A percentile compares a stretch with the other conserved stretches of the same genome.
Evolutionary conservation across 2,329 filamentous ascomycete species (phyloP).

Genomic region (Celoporthe dispersa): DNA sequence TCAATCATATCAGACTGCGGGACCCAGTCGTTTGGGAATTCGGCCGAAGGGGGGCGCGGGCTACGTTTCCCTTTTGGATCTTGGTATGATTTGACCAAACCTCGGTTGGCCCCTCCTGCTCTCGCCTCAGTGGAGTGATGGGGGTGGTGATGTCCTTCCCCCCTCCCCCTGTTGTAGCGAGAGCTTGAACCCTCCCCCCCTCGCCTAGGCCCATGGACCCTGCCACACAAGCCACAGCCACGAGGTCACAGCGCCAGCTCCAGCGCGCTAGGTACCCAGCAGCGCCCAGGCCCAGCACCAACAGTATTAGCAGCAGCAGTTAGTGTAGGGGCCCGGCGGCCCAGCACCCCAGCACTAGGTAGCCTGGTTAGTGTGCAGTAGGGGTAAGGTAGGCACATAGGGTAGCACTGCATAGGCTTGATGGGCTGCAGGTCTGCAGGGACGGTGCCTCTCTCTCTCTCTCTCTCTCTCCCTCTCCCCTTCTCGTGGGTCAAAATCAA

Average conservation of each 20-base stretch:
- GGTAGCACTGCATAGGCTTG: slow-evolving; percentile 6
- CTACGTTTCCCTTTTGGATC: not conserved
- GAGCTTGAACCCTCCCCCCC: not conserved
- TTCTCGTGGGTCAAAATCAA: not conserved
- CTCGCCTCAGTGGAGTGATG: not conserved
- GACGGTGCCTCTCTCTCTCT: not conserved
- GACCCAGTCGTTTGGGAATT: slow-evolving; percentile 5
- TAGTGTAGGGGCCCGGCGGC: no score
- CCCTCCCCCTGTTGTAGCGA: not conserved
- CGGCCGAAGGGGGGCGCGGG: not conserved
- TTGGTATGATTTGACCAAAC: not conserved
- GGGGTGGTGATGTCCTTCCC: not conserved
- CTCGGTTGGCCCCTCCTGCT: not conserved
- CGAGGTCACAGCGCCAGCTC: not conserved
- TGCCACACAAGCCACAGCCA: slow-evolving; percentile 3
- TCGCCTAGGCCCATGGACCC: not conserved
- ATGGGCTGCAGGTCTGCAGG: slow-evolving; percentile 6
- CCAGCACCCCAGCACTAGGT: not conserved
- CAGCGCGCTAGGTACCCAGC: no score
- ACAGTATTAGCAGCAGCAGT: no score
- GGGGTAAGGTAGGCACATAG: not conserved
- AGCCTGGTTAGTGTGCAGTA: not conserved
- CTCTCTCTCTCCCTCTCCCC: not conserved
- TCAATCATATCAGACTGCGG: not conserved
- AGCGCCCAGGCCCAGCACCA: no score